Evolutionary conservation across 768 basidiomycete genomes (phyloP), one percentile per base, ranked within the genome.

Genomic region (Pulveroboletus ravenelii): DNA sequence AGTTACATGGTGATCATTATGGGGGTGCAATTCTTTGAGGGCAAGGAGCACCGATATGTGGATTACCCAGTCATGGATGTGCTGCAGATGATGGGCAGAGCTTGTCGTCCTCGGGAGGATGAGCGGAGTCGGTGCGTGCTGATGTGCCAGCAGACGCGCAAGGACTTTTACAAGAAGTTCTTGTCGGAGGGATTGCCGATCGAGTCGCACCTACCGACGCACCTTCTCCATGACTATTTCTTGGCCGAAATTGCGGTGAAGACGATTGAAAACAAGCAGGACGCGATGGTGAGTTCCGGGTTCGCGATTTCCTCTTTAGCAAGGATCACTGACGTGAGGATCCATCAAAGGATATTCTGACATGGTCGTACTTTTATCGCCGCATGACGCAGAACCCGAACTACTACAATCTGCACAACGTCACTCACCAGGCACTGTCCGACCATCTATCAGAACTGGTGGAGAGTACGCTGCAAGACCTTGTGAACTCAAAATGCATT

Each of bases 141-240:
- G 34, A 97, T 99, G 93, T 93, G 91, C 62, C 95, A 98, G 61
- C 91, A 95, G 68, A 95, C 92, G 0, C 80, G 94, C 32, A 99
- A 98, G 69, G 95, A 98, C 66, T 99, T 98, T 70, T 98, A 94
- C 79, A 95, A 93, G 73, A 98, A 97, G 69, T 98, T 98, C 81
- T 68, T 99, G 45, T 85, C 86, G 1, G 94, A 98, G 65, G 96
- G 95, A n/a, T 72, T 99, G 25, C 96, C 95, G 6, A 96, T 98
- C 56, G 96, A 99, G 67, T 94, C 91, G 0, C 93, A 95, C 66
- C 72, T 98, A 4, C 85, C 94, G 1, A 92, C 90, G 0, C 87
- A 93, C 65, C 73, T 88, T 51, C 72, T 99, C 1, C 95, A 97
- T 61, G 96, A 98, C 64, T 96, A 96, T 68, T 97, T 98, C 82